Evolutionary conservation across 2,329 filamentous ascomycete genomes (phyloP), one percentile per base, ranked within the genome.

Genomic region (Diplocarpon rosae): DNA sequence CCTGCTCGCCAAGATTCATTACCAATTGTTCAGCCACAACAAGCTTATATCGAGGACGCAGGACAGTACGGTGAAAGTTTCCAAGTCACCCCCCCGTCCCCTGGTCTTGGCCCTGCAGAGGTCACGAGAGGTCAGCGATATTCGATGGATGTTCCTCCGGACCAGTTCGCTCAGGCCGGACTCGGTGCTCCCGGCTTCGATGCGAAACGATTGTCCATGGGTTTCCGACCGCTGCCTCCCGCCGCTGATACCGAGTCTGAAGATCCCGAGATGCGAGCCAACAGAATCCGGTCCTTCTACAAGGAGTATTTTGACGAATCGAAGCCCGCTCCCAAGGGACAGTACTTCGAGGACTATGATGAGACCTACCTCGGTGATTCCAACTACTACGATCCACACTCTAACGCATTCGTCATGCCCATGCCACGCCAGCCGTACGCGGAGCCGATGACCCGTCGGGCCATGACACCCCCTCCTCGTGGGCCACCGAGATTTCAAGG

Each of bases 251-350:
- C 71, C 27, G 78, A 82, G 35, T 77, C 81, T 2, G 92, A 96
- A 61, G 90, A 95, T 61, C 88, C 92, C 0, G 92, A 96, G 64
- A 81, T 90, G 59, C 80, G 92, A 58, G 92, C 92, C 52, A 96
- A 95, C 69, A 81, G 92, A 47, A 98, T 98, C 55, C 78, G 92
- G 63, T 98, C 92, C 3, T 98, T 98, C 70, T 98, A 98, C 71
- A 95, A 95, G 69, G 92, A 98, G 62, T 98, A 98, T 68, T 98
- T 98, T 57, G 92, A 96, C 54, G 90, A 95, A 34, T 78, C 71
- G 47, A 85, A 79, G 61, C 60, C 60, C 34, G 57, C 46, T 16
- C 49, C 49, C 27, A 39, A 46, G n/a, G 62, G 59, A 13, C 62
- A 71, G 43, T 85, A 89, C 63, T 81, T 85, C 50, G 84, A 89